phyloP scores from a whole-genome alignment of 768 basidiomycete species.

The Leccinum olivaceopallidum region DNA sequence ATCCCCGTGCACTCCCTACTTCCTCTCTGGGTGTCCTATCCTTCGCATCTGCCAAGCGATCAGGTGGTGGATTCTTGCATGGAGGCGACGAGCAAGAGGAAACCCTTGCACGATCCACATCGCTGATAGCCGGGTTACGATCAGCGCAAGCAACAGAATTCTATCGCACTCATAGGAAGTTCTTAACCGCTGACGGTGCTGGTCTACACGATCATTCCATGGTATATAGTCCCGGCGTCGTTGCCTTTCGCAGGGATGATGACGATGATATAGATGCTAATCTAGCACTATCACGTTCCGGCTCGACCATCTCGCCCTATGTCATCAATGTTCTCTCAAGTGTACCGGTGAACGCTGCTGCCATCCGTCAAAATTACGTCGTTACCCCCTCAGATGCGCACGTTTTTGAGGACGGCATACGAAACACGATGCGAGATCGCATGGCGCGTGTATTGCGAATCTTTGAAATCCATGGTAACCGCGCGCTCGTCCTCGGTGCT shows the following conservation, averaged over 20 bases:
- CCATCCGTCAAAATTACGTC: conserved; percentile 39
- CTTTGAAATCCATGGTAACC: conserved; percentile 43
- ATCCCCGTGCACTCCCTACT: conserved; percentile 21
- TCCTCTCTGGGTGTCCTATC: conserved; percentile 42
- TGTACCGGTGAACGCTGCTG: conserved; percentile 45
- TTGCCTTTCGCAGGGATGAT: conserved; percentile 43
- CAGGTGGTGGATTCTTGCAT: conserved; percentile 44
- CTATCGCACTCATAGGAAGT: conserved; percentile 41
- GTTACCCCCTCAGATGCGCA: conserved; percentile 36
- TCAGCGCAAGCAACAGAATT: conserved; percentile 37
- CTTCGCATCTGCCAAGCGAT: conserved; percentile 44
- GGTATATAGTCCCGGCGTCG: conserved; percentile 46
- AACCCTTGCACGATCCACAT: conserved; percentile 40
- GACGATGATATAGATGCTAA: conserved; percentile 23
- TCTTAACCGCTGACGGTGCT: conserved; percentile 36
- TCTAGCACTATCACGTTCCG: conserved; percentile 7
- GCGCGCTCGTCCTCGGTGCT: conserved; percentile 42
- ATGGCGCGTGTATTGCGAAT: conserved; percentile 48
- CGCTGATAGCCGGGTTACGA: conserved; percentile 40
- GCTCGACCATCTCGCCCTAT: conserved; percentile 40
- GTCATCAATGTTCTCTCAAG: conserved; percentile 41
- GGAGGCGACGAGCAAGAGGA: conserved; percentile 51
- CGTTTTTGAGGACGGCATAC: conserved; percentile 40
- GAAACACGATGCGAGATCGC: conserved; percentile 45
- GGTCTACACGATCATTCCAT: conserved; percentile 49